Evolutionary conservation across 106 monocot species (phyloP).

Genomic region (Amphibolis antarctica): DNA sequence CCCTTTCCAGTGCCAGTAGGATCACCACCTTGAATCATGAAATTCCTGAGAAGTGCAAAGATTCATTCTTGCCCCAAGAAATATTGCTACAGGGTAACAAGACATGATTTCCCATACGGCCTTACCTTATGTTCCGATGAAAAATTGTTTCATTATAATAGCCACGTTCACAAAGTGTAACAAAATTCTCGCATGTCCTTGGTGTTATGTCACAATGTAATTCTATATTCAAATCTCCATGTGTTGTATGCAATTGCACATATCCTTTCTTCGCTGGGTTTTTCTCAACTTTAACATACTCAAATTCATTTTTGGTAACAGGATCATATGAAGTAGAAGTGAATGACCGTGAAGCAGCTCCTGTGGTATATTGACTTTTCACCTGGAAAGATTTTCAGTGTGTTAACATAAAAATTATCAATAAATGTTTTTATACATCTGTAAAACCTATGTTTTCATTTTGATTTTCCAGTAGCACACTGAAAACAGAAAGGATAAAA

Average conservation of each 20-base stretch:
- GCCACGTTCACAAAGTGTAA: slow-evolving; percentile 94
- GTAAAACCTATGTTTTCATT: not conserved
- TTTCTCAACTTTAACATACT: slow-evolving; percentile 86
- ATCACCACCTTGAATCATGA: slow-evolving; percentile 99
- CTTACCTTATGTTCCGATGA: slow-evolving; percentile 89
- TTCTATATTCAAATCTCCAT: slow-evolving; percentile 88
- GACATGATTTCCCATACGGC: no score
- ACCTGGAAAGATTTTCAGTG: slow-evolving; percentile 34
- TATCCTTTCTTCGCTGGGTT: slow-evolving; percentile 97
- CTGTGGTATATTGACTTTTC: slow-evolving; percentile 79
- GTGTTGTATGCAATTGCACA: slow-evolving; percentile 91
- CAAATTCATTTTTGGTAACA: slow-evolving; percentile 87
- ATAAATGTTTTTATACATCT: no score
- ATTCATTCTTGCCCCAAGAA: not conserved
- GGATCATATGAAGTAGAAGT: slow-evolving; percentile 96
- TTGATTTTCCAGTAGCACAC: not conserved
- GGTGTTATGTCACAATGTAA: slow-evolving; percentile 94
- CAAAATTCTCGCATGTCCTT: slow-evolving; percentile 86
- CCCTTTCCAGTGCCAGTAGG: slow-evolving; percentile 90
- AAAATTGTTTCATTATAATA: slow-evolving; percentile 85
- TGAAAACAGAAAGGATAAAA: not conserved
- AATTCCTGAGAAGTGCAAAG: slow-evolving; percentile 49
- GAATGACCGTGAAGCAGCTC: slow-evolving; percentile 90
- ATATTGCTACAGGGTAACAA: no score
- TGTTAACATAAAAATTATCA: not conserved